Conservation (phyloP, 2,329 filamentous ascomycete species). For the Tolypocladium album region DNA sequence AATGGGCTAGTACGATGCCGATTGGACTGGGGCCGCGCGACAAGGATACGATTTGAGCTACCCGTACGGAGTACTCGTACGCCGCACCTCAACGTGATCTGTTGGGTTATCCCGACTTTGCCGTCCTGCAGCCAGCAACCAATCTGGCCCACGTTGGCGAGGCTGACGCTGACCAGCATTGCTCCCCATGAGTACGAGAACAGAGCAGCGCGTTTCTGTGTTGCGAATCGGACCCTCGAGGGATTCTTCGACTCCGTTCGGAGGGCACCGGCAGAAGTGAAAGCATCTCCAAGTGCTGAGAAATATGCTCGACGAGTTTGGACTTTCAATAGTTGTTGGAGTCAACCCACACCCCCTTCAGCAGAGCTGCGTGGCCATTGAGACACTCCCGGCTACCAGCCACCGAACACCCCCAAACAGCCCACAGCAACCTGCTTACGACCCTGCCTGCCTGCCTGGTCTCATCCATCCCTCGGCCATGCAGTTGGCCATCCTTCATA, state of each 20-base stretch:
- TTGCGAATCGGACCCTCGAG: neutral
- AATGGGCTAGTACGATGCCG: neutral
- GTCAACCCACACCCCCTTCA: neutral
- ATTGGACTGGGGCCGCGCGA: neutral
- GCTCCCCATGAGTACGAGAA: neutral
- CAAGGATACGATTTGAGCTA: neutral
- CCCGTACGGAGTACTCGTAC: no score
- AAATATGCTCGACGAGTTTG: neutral
- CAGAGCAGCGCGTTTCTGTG: neutral
- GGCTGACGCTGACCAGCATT: neutral
- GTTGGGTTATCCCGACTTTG: neutral
- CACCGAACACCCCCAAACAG: neutral
- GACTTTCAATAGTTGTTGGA: neutral
- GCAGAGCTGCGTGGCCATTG: conserved; percentile 3
- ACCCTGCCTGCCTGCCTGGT: neutral
- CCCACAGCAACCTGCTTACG: neutral
- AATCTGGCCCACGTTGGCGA: neutral
- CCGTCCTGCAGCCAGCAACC: neutral
- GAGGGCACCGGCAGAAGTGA: neutral
- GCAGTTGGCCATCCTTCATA: neutral
- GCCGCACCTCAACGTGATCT: neutral
- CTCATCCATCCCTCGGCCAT: neutral
- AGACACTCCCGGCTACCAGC: conserved; percentile 3
- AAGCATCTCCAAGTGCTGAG: neutral
- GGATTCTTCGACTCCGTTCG: neutral